Conservation (phyloP, 2,329 filamentous ascomycete genomes). For the Phoma sp. region DNA sequence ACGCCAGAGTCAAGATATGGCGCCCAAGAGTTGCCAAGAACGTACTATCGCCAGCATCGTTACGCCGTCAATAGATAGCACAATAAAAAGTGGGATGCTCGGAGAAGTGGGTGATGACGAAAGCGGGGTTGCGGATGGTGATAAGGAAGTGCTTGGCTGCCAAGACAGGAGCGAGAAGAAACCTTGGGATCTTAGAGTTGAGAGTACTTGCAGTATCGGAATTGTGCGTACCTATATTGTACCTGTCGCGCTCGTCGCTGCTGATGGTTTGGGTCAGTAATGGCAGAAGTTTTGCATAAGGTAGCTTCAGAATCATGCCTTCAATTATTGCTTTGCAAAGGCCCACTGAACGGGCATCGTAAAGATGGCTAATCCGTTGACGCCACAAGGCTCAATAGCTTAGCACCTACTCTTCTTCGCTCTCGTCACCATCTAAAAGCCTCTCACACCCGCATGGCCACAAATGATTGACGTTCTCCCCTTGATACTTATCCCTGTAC, state of each 20-base stretch:
- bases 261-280: too few relatives aligned
- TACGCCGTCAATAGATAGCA: slow-evolving; percentile 2
- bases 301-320: too few relatives aligned
- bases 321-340: too few relatives aligned
- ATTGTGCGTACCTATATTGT: too few relatives aligned
- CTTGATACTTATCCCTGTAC: slow-evolving; percentile 29
- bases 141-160: neutral
- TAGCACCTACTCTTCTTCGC: slow-evolving; percentile 23
- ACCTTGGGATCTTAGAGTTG: too few relatives aligned
- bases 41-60: neutral
- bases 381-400: too few relatives aligned
- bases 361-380: too few relatives aligned
- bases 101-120: slow-evolving; percentile 4
- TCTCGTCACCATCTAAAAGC: slow-evolving; percentile 13
- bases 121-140: slow-evolving; percentile 4
- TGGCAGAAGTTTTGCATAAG: too few relatives aligned
- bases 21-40: slow-evolving; percentile 11
- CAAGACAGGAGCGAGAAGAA: neutral
- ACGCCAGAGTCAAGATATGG: too few relatives aligned
- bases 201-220: too few relatives aligned
- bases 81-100: slow-evolving; percentile 8
- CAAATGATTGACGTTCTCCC: slow-evolving; percentile 14
- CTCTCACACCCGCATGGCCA: slow-evolving; percentile 39
- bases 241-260: too few relatives aligned
- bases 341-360: too few relatives aligned